Evolutionary conservation across 2,329 filamentous ascomycete genomes (phyloP).

Genomic region (Clonostachys sp.): DNA sequence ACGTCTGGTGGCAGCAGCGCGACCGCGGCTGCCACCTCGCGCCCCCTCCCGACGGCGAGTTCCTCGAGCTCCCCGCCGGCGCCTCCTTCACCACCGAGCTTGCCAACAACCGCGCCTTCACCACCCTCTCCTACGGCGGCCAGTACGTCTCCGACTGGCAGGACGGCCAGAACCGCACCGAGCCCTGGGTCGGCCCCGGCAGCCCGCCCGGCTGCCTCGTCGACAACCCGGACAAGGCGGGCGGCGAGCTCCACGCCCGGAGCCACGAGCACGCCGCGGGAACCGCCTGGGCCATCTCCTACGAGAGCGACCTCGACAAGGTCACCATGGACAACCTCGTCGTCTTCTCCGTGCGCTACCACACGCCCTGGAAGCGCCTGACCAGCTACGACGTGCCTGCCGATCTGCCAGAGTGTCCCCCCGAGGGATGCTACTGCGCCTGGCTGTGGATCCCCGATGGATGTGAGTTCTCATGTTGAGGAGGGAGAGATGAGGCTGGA

Average conservation of each 20-base stretch:
- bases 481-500: not conserved
- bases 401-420: slow-evolving; percentile 12
- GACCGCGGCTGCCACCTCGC: slow-evolving; percentile 38
- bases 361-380: slow-evolving; percentile 15
- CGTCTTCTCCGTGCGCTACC: slow-evolving; percentile 39
- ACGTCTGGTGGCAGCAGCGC: slow-evolving; percentile 46
- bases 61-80: slow-evolving; percentile 40
- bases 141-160: slow-evolving; percentile 33
- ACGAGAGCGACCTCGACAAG: slow-evolving; percentile 36
- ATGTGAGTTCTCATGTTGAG: slow-evolving; percentile 1
- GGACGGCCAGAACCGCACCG: slow-evolving; percentile 37
- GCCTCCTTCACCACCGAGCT: slow-evolving; percentile 42
- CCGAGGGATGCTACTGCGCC: slow-evolving; percentile 14
- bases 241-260: slow-evolving; percentile 40
- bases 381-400: slow-evolving; percentile 10
- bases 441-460: slow-evolving; percentile 15
- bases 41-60: slow-evolving; percentile 19
- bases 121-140: slow-evolving; percentile 38
- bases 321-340: slow-evolving; percentile 47
- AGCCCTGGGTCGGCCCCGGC: slow-evolving; percentile 35
- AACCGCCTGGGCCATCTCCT: slow-evolving; percentile 45
- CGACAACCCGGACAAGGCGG: slow-evolving; percentile 16
- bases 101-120: slow-evolving; percentile 43
- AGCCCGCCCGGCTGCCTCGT: slow-evolving; percentile 14
- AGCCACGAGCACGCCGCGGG: slow-evolving; percentile 35